These are phyloP conservation scores for Aspergillus tamarii DNA, from an alignment of 2,329 filamentous ascomycete genomes.

Conservation along the genomic window DNA sequence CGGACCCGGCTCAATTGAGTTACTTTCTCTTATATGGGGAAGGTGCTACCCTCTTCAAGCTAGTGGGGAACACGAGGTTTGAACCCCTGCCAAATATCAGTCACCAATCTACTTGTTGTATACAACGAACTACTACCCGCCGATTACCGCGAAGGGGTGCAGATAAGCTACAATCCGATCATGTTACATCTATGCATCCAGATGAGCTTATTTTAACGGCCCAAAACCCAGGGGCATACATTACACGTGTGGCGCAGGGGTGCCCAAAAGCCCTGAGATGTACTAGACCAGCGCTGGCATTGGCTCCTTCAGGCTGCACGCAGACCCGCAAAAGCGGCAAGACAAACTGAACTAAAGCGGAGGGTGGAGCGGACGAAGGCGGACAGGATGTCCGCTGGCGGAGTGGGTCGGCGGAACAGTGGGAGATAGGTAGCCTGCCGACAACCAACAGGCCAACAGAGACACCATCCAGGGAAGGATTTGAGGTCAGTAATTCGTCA, in stretches of 20 bases:
- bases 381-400: slow-evolving; percentile 20
- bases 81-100: neutral
- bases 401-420: slow-evolving; percentile 15
- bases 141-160: neutral
- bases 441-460: neutral
- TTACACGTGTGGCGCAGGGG: slow-evolving; percentile 3
- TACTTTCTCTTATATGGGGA: neutral
- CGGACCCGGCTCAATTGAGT: neutral
- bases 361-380: slow-evolving; percentile 37
- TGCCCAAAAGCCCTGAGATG: neutral
- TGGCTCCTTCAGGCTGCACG: neutral
- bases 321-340: slow-evolving; percentile 34
- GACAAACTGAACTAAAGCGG: slow-evolving; percentile 24
- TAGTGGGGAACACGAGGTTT: neutral
- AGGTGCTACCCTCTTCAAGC: neutral
- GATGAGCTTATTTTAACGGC: neutral
- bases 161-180: neutral
- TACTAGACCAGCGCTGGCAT: neutral
- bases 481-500: neutral
- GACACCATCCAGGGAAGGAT: neutral
- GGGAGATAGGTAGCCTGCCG: neutral
- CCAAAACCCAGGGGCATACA: neutral
- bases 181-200: neutral
- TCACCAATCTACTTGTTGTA: neutral
- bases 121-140: neutral